Conservation (phyloP, 148 eudicot genomes). For the Vaccinium corymbosum region DNA sequence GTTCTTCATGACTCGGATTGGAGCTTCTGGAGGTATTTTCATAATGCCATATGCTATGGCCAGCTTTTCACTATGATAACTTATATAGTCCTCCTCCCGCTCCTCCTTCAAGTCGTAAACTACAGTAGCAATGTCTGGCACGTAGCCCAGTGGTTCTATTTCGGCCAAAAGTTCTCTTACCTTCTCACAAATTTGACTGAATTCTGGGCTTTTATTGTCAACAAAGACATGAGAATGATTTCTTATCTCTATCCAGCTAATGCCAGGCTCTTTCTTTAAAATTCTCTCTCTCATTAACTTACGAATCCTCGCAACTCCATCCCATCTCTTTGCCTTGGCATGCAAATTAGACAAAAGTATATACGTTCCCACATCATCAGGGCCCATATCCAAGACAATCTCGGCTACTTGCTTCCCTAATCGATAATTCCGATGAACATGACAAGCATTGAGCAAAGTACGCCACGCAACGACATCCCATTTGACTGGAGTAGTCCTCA, state of each 20-base stretch:
- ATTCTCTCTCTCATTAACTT: constrained; percentile 34
- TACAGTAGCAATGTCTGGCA: constrained; percentile 30
- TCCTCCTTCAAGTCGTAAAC: constrained; percentile 47
- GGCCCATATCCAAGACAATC: constrained; percentile 34
- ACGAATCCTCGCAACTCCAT: constrained; percentile 31
- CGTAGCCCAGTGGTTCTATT: constrained; percentile 39
- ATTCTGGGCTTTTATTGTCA: constrained; percentile 36
- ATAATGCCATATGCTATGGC: constrained; percentile 47
- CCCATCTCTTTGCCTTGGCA: constrained; percentile 52
- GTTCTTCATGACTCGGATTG: constrained; percentile 42
- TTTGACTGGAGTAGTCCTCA: constrained; percentile 29
- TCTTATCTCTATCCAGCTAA: constrained; percentile 49
- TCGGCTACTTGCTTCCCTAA: constrained; percentile 41
- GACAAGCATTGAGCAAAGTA: constrained; percentile 47
- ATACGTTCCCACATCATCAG: constrained; percentile 45
- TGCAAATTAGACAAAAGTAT: constrained; percentile 48
- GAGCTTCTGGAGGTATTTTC: constrained; percentile 41
- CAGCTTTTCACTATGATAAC: constrained; percentile 50
- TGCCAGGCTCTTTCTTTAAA: constrained; percentile 50
- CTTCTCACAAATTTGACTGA: constrained; percentile 37
- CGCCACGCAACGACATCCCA: constrained; percentile 54
- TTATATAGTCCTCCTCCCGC: constrained; percentile 36
- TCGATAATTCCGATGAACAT: constrained; percentile 35
- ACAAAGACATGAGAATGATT: constrained; percentile 41
- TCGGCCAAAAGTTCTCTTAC: constrained; percentile 31